A percentile compares a stretch with the other conserved stretches of the same genome.
Evolutionary conservation across 192 early-diverging fungal genomes (phyloP).

Genomic region (Funneliformis geosporum): DNA sequence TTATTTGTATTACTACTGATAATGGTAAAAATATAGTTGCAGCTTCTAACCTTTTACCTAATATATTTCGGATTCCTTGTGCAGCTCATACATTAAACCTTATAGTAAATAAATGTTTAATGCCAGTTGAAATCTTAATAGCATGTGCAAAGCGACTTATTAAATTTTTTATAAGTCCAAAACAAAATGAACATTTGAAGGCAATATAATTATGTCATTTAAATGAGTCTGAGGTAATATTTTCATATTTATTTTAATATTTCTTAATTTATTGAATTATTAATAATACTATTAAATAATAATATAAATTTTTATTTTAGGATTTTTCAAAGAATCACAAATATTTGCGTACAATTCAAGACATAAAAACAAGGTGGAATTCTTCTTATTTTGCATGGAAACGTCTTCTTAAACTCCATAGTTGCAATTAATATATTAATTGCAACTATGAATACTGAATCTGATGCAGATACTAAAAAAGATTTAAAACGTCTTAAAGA

Average conservation of each 20-base stretch:
- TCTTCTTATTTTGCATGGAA: neutral
- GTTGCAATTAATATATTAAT: neutral
- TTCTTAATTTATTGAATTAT: neutral
- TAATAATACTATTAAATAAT: neutral
- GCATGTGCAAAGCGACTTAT: neutral
- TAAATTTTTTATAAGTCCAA: neutral
- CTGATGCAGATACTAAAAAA: neutral
- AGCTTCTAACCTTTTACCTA: neutral
- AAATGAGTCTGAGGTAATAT: neutral
- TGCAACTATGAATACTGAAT: neutral
- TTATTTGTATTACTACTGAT: slow-evolving; percentile 8
- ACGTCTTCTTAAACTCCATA: neutral
- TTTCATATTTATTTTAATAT: neutral
- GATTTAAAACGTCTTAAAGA: neutral
- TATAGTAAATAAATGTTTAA: neutral
- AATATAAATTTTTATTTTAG: neutral
- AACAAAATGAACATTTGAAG: neutral
- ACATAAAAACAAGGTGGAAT: neutral
- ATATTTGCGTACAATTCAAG: neutral
- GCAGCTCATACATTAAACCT: neutral
- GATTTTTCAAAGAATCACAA: neutral
- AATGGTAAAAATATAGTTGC: neutral
- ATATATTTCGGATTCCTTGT: neutral
- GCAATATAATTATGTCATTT: neutral
- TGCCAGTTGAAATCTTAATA: neutral